These are phyloP conservation scores for Inga oerstediana DNA, from an alignment of 306 rosid genomes.

Conservation along the genomic window DNA sequence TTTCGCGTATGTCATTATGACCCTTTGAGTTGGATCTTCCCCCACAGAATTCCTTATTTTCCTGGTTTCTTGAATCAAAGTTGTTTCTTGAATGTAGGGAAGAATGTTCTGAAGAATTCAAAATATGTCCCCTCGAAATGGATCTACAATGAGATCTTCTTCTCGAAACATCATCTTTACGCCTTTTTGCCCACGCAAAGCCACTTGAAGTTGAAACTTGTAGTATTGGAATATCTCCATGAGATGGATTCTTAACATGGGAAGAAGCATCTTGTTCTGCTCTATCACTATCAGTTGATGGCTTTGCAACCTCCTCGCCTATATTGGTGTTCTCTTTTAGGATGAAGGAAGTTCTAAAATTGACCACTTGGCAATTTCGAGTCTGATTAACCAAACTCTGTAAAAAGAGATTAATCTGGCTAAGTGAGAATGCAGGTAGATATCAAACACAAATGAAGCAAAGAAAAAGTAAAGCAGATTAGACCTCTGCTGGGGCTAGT, in stretches of 20 bases:
- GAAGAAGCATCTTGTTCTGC: constrained; percentile 63
- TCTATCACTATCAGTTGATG: constrained; percentile 42
- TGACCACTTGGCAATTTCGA: constrained; percentile 47
- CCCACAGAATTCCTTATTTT: constrained; percentile 52
- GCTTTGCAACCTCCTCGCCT: constrained; percentile 53
- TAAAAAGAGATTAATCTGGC: constrained; percentile 31
- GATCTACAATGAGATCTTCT: constrained; percentile 78
- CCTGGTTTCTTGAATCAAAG: constrained; percentile 55
- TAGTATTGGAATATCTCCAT: constrained; percentile 83
- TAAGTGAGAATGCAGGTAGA: constrained; percentile 7
- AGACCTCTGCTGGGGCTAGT: constrained; percentile 87
- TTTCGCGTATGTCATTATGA: constrained; percentile 58
- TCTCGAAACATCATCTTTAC: constrained; percentile 61
- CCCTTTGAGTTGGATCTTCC: constrained; percentile 50
- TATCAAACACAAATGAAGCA: constrained; percentile 17
- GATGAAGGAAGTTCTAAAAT: constrained; percentile 43
- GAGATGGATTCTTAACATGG: constrained; percentile 74
- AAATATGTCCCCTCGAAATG: constrained; percentile 77
- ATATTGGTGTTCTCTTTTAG: constrained; percentile 43
- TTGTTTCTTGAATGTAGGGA: constrained; percentile 52
- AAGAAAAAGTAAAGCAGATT: constrained; percentile 21
- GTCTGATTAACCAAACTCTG: constrained; percentile 61
- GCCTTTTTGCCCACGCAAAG: constrained; percentile 97
- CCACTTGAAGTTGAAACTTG: constrained; percentile 97
- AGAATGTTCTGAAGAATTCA: constrained; percentile 58